Evolutionary conservation across 352 stramenopile species (phyloP).

Genomic region (Globisporangium echinulatum): DNA sequence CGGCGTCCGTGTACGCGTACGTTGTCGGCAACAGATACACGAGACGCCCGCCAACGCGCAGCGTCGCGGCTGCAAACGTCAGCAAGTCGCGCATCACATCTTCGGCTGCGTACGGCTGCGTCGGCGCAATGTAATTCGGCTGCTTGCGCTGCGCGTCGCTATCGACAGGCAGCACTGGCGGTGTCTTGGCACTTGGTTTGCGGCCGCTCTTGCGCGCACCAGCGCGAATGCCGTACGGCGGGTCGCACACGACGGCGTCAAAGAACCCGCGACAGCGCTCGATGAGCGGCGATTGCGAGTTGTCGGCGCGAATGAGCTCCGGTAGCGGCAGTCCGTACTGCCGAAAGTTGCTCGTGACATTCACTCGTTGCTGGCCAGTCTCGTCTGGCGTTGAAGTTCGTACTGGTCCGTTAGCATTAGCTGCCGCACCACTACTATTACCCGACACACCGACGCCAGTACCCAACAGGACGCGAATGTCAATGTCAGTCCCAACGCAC

Average conservation of each 20-base stretch:
- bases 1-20: conserved; percentile 74
- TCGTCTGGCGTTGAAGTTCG: too few species aligned
- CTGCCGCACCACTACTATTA: not conserved
- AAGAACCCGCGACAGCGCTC: conserved; percentile 53
- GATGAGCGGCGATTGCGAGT: conserved; percentile 61
- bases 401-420: too few species aligned
- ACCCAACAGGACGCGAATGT: conserved; percentile 92
- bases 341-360: conserved; percentile 86
- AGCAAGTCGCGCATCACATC: conserved; percentile 97
- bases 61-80: conserved; percentile 77
- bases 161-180: conserved; percentile 22
- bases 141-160: conserved; percentile 69
- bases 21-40: conserved; percentile 85
- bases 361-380: conserved; percentile 26
- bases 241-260: conserved; percentile 90
- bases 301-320: conserved; percentile 93
- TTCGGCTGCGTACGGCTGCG: conserved; percentile 92
- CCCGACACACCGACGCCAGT: conserved; percentile 67
- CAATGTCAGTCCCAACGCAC: conserved; percentile 96
- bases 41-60: conserved; percentile 71
- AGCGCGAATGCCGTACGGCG: conserved; percentile 92
- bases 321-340: conserved; percentile 91
- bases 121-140: conserved; percentile 92
- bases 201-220: conserved; percentile 91
- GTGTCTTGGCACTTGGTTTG: conserved; percentile 19